Base-by-base conservation (phyloP, 2,329 filamentous ascomycete genomes). In the Colletotrichum zoysiae region DNA sequence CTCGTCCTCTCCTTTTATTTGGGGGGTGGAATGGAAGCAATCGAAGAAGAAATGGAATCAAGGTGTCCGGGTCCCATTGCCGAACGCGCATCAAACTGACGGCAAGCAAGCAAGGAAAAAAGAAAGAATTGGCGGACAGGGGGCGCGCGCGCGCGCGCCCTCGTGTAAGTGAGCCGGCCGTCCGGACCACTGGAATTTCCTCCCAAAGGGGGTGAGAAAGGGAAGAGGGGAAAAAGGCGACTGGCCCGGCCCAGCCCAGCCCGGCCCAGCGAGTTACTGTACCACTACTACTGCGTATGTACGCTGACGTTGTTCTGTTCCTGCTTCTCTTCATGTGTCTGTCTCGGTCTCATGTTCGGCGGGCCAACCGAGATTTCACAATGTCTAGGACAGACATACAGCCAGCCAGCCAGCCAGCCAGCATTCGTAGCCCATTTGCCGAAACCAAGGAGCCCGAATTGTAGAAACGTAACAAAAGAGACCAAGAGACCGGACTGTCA, bases 271-370 rank as follows among this genome's bases (percentile, higher is more conserved):
- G 2, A 38, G 9, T 20, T 35, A 33, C 20, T 16, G 20, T 23
- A 30, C 30, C 4, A 30, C 30, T 30, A 30, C 30, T 30, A 2
- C 30, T 30, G 30, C 30, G 30, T 30, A 30, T 30, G 30, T 30
- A 18, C 46, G 46, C 0, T 7, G 5, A 23, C 46, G 23, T 23
- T 26, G 48, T 30, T 50, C 44, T 26, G 59, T 61, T 61, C 59
- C 59, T 61, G 44, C 46, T 16, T 61, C 48, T 61, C 59, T 61
- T 61, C 59, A 38, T 50, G n/a, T 35, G 56, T 23, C 59, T 42
- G 23, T 57, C 44, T 23, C 20, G 18, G 38, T 23, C 58, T 42
- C 40, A 42, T 33, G 18, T 35, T 18, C 18, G 42, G 11, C 40
- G 42, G 58, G 20, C 30, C 42, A 26, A 61, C 35, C 59, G 42